Base-by-base conservation (phyloP, 148 eudicot species). In the Beta vulgaris region DNA sequence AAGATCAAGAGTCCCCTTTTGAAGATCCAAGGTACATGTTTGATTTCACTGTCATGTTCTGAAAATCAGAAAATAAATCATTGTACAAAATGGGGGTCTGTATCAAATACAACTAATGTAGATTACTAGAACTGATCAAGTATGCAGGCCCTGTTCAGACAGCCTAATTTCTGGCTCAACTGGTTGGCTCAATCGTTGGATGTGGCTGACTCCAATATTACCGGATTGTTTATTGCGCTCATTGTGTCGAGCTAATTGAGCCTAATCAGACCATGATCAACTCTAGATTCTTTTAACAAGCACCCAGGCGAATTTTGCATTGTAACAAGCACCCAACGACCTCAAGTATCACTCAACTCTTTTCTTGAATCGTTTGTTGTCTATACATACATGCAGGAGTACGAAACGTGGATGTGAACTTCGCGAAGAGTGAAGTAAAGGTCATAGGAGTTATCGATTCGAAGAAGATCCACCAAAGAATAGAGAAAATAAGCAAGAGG, bases 1-100 rank as follows among this genome's bases (percentile, higher is more conserved):
- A 89, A 83, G 59, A 91, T 93, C 77, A 84, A 74, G 76, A 82
- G 79, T 78, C 91, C 91, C 54, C 93, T 93, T 31, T 46, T 91
- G 49, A 88, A 80, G 84, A 83, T 81, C 57, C 87, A 89, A 82
- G 98, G 98, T 93, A 82, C 29, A 28, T 61, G 3, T 14, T 44
- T 26, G 49, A 43, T 28, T 57, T n/a, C 16, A 3, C 23, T 64
- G 6, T 29, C 15, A 11, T 18, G 15, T 21, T 37, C 4, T 60
- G 9, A 15, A 60, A 18, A 10, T 60, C 15, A 15, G 54, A 49
- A 49, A 49, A 3, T 49, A 16, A 51, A 21, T 21, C 1, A 25
- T 1, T 51, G 21, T 51, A 2, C 55, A 51, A 8, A 51, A 21
- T 51, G 8, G 7, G 19, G 55, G n/a, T 51, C 6, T 18, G 25